phyloP scores from a whole-genome alignment of 1,139 yeast species.

The Candida tetrigidarum region DNA sequence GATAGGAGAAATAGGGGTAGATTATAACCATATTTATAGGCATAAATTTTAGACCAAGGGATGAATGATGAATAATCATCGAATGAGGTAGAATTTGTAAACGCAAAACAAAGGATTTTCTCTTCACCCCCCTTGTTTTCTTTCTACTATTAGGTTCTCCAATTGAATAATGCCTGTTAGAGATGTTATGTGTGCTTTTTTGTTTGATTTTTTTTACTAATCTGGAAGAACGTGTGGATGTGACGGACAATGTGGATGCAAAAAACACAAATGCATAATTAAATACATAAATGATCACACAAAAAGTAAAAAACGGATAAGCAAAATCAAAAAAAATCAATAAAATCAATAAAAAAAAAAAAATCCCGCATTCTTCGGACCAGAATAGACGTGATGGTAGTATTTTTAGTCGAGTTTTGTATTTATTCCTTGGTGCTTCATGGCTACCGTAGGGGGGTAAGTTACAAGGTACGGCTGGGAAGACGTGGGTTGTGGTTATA shows the following conservation, averaged over 20 bases:
- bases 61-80: not conserved
- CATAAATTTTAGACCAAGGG: not conserved
- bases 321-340: no score
- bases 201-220: conserved; percentile 1
- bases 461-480: not conserved
- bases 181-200: not conserved
- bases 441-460: no score
- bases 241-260: conserved; percentile 8
- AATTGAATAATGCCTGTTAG: not conserved
- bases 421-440: not conserved
- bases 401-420: not conserved
- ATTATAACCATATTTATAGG: conserved; percentile 12
- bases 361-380: not conserved
- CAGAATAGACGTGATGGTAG: not conserved
- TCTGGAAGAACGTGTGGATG: not conserved
- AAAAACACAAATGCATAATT: conserved; percentile 1
- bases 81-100: not conserved
- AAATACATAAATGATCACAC: conserved; percentile 4
- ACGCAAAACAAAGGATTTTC: not conserved
- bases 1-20: conserved; percentile 10
- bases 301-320: not conserved
- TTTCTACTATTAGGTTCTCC: not conserved
- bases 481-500: no score
- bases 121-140: not conserved
- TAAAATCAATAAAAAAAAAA: conserved; percentile 3